Evolutionary conservation across 441 rosid genomes (phyloP), one percentile per base, ranked within the genome.

Genomic region (Brassica balearica): DNA sequence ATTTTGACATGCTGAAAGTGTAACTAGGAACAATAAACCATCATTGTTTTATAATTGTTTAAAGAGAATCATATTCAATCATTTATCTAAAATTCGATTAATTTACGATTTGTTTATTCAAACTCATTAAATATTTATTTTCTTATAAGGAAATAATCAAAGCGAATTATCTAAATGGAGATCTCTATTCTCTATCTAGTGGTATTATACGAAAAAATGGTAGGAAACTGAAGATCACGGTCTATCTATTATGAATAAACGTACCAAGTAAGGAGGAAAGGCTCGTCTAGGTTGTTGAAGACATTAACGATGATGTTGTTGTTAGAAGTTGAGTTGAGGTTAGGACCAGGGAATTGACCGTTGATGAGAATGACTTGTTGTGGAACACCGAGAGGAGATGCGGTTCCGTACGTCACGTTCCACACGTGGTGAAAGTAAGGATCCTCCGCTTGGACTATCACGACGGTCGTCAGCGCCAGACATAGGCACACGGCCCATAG

Each of bases 361-460:
- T 90, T 90, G 53, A 88, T 87, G 29, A 87, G 87, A 66, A 90
- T 88, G 8, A 62, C 91, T 68, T 88, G 85, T 25, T 90, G 91
- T 5, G 89, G 87, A 53, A 82, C 66, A 0, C 92, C 88, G 15
- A 87, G 56, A 5, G 94, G 91, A 58, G 89, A 81, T 23, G 82
- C 80, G 56, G 87, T 87, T 27, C 91, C 94, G 41, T 87, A 90
- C 3, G 90, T 85, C 41, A 90, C 82, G 14, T 88, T 86, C 92
- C 94, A 90, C 3, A 82, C 83, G 79, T 81, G 86, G 71, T 75
- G 86, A 48, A 89, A 68, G 71, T 84, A 83, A 1, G 90, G 91
- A 19, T 88, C 91, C 71, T 79, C 91, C 14, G 86, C 84, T 10
- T 61, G 73, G 27, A 85, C 91, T 43, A 70, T 63, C 55, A 43